Conservation (phyloP, 805 yeast species). For the Pichia cephalocereana region DNA sequence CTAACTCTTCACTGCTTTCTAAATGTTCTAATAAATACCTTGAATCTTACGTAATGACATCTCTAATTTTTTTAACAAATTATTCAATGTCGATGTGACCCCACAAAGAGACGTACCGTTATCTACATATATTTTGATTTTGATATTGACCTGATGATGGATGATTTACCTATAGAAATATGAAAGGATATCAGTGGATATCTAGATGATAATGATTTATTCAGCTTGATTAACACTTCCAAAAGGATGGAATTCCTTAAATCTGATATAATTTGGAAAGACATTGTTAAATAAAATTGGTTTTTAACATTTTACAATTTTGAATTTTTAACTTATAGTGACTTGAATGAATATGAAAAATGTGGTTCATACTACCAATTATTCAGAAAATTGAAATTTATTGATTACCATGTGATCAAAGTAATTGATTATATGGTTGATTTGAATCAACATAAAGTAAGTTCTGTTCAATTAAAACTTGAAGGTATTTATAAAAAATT, state of each 20-base stretch:
- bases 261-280: constrained; percentile 15
- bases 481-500: not conserved
- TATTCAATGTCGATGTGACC: too few species aligned
- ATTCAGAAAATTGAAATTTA: not conserved
- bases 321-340: not conserved
- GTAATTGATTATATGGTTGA: not conserved
- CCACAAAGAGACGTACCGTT: too few species aligned
- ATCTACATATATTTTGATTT: not conserved
- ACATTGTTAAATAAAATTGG: constrained; percentile 4
- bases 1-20: too few species aligned
- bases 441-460: too few species aligned
- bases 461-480: too few species aligned
- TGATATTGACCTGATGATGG: not conserved
- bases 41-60: not conserved
- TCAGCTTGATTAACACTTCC: constrained; percentile 7
- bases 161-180: constrained; percentile 14
- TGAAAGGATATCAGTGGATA: constrained; percentile 11
- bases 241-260: constrained; percentile 4
- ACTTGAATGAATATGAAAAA: not conserved
- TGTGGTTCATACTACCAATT: constrained; percentile 1
- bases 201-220: constrained; percentile 9
- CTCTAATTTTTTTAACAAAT: too few species aligned
- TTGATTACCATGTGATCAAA: not conserved
- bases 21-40: not conserved
- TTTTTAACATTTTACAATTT: constrained; percentile 2